Percentiles rank a stretch among this genome's conserved stretches.
These are phyloP conservation scores for Anethum foeniculum DNA, from an alignment of 140 eudicot genomes.

Conservation along the genomic window DNA sequence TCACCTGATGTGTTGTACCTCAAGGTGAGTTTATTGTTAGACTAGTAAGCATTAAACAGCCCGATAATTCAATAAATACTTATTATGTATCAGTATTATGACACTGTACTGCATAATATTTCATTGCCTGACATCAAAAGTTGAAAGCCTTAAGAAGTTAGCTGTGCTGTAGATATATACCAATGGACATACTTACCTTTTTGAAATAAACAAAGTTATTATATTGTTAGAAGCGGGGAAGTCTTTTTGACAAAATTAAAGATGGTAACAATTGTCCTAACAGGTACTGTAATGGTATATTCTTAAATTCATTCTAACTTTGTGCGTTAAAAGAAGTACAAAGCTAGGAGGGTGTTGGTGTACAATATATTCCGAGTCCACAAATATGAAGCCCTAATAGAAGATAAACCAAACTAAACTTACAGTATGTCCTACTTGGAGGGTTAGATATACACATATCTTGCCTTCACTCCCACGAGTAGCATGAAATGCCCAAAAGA, in stretches of 20 bases:
- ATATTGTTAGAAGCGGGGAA: neutral
- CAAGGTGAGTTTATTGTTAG: slow-evolving; percentile 33
- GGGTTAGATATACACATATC: neutral
- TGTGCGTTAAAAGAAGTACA: neutral
- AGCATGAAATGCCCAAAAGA: neutral
- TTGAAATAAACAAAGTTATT: neutral
- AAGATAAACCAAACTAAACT: neutral
- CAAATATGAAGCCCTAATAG: neutral
- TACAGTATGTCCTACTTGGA: neutral
- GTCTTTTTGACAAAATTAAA: neutral
- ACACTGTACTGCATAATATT: neutral
- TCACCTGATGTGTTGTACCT: slow-evolving; percentile 69
- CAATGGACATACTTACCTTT: neutral
- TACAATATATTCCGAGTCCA: neutral
- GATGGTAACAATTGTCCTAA: neutral
- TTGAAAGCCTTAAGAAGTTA: neutral
- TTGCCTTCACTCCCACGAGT: neutral
- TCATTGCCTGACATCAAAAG: neutral
- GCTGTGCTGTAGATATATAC: neutral
- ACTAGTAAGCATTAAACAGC: neutral
- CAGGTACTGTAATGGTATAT: neutral
- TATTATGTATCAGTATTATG: neutral
- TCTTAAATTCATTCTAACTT: neutral
- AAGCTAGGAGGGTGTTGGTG: neutral
- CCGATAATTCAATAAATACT: neutral